Conservation (phyloP, 139 green algal genomes). For the Eudorina sp. region DNA sequence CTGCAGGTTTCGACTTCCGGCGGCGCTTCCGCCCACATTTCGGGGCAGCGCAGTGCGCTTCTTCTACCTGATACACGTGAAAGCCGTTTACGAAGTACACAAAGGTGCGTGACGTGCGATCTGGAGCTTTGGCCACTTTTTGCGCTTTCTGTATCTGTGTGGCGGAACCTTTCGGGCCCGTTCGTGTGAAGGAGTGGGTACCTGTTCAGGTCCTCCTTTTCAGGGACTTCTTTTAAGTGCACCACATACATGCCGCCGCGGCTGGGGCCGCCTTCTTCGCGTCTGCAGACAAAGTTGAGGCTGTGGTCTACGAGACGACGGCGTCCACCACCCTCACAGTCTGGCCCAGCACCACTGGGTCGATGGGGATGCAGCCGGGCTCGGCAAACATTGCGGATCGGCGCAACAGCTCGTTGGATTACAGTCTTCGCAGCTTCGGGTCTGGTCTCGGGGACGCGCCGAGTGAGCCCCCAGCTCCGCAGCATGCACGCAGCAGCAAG, state of each 20-base stretch:
- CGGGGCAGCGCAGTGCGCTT: constrained; percentile 52
- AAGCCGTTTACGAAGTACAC: constrained; percentile 40
- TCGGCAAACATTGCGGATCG: neutral
- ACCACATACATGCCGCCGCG: too few species aligned
- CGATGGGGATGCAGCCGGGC: neutral
- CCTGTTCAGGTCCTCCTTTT: too few species aligned
- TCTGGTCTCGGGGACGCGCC: too few species aligned
- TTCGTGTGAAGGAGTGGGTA: too few species aligned
- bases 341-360: constrained; percentile 23
- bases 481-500: neutral
- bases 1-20: constrained; percentile 55
- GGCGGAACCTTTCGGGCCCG: too few species aligned
- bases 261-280: too few species aligned
- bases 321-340: constrained; percentile 39
- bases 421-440: neutral
- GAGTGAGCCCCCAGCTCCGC: too few species aligned
- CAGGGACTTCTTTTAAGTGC: too few species aligned
- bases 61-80: constrained; percentile 49
- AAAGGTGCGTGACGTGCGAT: constrained; percentile 2
- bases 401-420: neutral
- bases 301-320: constrained; percentile 50
- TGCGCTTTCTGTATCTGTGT: too few species aligned
- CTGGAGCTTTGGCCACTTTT: too few species aligned
- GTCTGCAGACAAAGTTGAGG: neutral
- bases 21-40: constrained; percentile 44